Conservation (phyloP, 352 stramenopile species). For the Synura sp. region DNA sequence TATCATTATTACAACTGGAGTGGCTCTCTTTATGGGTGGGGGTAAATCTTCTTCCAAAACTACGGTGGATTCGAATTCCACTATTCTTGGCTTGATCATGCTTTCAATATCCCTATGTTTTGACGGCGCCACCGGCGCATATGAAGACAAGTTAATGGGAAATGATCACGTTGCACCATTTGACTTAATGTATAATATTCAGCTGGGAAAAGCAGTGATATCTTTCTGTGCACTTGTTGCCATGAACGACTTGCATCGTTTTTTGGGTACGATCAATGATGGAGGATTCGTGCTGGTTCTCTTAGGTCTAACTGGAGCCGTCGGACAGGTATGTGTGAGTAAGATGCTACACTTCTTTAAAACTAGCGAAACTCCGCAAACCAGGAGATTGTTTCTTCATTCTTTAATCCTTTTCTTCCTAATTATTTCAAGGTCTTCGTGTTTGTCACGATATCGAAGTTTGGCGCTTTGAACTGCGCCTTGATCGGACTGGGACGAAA, state of each 20-base stretch:
- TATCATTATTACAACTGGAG: constrained; percentile 67
- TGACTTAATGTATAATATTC: constrained; percentile 86
- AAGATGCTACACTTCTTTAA: too few relatives aligned
- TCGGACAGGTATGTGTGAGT: constrained; percentile 68
- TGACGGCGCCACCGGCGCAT: constrained; percentile 76
- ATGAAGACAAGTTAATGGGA: constrained; percentile 83
- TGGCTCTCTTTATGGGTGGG: constrained; percentile 62
- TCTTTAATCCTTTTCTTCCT: too few relatives aligned
- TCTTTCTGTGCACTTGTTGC: constrained; percentile 61
- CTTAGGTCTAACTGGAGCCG: constrained; percentile 65
- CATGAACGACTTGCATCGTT: constrained; percentile 64
- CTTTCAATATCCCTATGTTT: constrained; percentile 80
- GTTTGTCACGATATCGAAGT: constrained; percentile 75
- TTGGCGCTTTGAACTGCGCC: constrained; percentile 71
- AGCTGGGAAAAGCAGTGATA: constrained; percentile 74
- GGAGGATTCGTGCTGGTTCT: constrained; percentile 69
- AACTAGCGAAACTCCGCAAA: too few relatives aligned
- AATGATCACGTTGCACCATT: constrained; percentile 78
- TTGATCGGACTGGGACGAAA: constrained; percentile 75
- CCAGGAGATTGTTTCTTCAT: too few relatives aligned
- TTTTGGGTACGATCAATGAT: constrained; percentile 60
- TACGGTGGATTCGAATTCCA: not conserved
- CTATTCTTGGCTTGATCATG: constrained; percentile 64
- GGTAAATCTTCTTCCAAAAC: constrained; percentile 40
- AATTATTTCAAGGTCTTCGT: constrained; percentile 58